These are phyloP conservation scores for Lasiodiplodia hormozganensis DNA, from an alignment of 2,329 filamentous ascomycete genomes.

Conservation along the genomic window DNA sequence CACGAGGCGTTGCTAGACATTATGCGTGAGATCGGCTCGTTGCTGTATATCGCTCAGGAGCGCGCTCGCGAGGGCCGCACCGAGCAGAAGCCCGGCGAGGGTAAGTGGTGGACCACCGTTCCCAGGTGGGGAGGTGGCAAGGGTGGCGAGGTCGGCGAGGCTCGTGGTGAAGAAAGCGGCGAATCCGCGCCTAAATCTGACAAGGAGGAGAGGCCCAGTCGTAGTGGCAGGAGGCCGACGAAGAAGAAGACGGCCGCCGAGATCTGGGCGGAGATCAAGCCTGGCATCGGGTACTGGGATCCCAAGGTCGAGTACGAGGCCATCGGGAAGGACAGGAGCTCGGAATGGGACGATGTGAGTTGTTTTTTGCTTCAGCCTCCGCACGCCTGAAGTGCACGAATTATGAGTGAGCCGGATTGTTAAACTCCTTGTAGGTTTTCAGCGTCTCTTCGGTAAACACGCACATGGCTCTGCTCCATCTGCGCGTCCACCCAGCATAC, in stretches of 20 bases:
- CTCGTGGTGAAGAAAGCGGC: conserved; percentile 35
- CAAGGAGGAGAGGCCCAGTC: conserved; percentile 44
- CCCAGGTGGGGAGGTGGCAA: conserved; percentile 64
- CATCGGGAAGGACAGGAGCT: conserved; percentile 59
- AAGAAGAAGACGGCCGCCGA: conserved; percentile 55
- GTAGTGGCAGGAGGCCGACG: conserved; percentile 37
- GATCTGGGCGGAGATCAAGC: conserved; percentile 61
- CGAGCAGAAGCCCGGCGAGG: conserved; percentile 60
- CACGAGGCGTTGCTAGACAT: conserved; percentile 56
- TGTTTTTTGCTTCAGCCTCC: neutral
- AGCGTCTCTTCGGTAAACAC: conserved; percentile 69
- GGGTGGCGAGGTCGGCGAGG: conserved; percentile 53
- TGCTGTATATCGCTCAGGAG: conserved; percentile 67
- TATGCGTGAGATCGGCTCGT: conserved; percentile 63
- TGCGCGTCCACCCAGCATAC: conserved; percentile 64
- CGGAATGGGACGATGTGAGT: conserved; percentile 62
- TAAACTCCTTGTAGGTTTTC: conserved; percentile 57
- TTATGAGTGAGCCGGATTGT: conserved; percentile 9
- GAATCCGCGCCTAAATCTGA: conserved; percentile 36
- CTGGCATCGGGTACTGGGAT: conserved; percentile 62
- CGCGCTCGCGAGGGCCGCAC: conserved; percentile 61
- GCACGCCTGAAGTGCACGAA: neutral
- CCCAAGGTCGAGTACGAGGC: conserved; percentile 62
- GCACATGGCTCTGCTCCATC: conserved; percentile 65
- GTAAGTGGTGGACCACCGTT: conserved; percentile 66